Conservation (phyloP, 176 grass and related monocot genomes). For the Oryza glumipatula region DNA sequence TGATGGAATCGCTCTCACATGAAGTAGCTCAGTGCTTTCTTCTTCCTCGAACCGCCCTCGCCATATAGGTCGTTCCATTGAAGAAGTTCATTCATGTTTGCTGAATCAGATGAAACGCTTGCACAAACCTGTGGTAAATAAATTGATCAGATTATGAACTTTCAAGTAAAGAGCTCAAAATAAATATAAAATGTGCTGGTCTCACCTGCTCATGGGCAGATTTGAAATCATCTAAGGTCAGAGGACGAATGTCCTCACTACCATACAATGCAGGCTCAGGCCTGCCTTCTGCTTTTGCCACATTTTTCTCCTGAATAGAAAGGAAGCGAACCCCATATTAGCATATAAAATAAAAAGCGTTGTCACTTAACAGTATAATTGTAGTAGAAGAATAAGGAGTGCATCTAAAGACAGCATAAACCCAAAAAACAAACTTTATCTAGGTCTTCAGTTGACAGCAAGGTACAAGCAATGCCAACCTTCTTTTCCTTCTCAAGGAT, state of each 20-base stretch:
- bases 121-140: slow-evolving; percentile 72
- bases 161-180: not conserved
- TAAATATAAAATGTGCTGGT: slow-evolving; percentile 3
- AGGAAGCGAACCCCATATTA: not conserved
- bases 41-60: slow-evolving; percentile 96
- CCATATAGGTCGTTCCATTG: slow-evolving; percentile 99
- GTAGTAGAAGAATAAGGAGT: not conserved
- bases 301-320: slow-evolving; percentile 68
- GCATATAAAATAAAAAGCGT: not conserved
- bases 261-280: slow-evolving; percentile 73
- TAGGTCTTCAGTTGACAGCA: not conserved
- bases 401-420: not conserved
- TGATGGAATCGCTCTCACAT: slow-evolving; percentile 64
- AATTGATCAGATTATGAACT: not conserved
- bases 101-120: slow-evolving; percentile 92
- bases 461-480: slow-evolving; percentile 51
- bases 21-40: slow-evolving; percentile 96
- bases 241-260: slow-evolving; percentile 81
- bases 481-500: slow-evolving; percentile 99
- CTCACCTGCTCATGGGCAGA: slow-evolving; percentile 96
- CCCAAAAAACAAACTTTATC: not conserved
- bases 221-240: slow-evolving; percentile 94
- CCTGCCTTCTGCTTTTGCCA: slow-evolving; percentile 66
- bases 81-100: slow-evolving; percentile 90
- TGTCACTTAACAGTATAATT: not conserved